phyloP scores from a whole-genome alignment of 75 land plant genomes.

The Azolla pinnata region DNA sequence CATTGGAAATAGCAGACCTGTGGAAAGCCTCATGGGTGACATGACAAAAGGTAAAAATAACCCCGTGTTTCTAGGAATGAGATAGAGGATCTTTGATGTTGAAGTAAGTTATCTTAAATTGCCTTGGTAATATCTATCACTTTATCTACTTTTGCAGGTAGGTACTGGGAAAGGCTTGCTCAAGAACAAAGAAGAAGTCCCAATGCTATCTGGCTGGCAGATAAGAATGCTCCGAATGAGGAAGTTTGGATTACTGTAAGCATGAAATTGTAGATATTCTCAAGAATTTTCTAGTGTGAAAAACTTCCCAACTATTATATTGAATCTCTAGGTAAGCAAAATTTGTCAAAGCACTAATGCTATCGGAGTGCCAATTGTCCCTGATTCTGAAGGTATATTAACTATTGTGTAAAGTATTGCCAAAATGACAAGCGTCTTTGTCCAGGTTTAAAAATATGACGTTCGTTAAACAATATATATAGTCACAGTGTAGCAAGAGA shows the following conservation, averaged over 20 bases:
- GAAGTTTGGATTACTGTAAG: conserved; percentile 95
- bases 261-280: not conserved
- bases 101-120: too few relatives aligned
- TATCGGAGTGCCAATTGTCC: conserved; percentile 81
- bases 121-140: too few relatives aligned
- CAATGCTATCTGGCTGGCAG: conserved; percentile 69
- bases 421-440: not conserved
- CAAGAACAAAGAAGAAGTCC: conserved; percentile 72
- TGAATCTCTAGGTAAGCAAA: conserved; percentile 52
- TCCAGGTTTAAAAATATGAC: not conserved
- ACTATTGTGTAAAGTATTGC: too few relatives aligned
- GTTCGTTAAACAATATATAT: not conserved
- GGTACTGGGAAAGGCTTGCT: conserved; percentile 81
- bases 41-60: conserved; percentile 65
- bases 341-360: conserved; percentile 63
- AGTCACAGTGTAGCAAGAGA: too few relatives aligned
- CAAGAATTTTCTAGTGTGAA: not conserved
- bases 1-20: conserved; percentile 65
- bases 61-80: not conserved
- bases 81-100: too few relatives aligned
- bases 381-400: conserved; percentile 92
- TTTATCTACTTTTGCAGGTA: too few relatives aligned
- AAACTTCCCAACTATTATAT: not conserved
- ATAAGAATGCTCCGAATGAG: conserved; percentile 98
- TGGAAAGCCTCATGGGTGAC: conserved; percentile 88